phyloP scores from a whole-genome alignment of 2,329 filamentous ascomycete genomes.

The Celoporthe dispersa region DNA sequence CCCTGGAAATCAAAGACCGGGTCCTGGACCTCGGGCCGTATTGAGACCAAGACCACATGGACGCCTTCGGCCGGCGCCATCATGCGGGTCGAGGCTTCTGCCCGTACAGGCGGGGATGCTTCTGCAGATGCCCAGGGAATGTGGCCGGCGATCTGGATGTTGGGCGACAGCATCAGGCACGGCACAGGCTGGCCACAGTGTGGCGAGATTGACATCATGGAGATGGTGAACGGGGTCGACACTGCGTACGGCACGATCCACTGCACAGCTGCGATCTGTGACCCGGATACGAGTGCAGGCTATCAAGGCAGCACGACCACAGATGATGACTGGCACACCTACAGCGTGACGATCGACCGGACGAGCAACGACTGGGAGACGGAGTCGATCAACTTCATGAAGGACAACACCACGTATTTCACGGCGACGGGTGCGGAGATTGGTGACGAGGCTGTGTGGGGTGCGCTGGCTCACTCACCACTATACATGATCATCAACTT shows the following conservation, averaged over 20 bases:
- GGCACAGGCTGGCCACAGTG: slow-evolving; percentile 56
- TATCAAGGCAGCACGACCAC: slow-evolving; percentile 30
- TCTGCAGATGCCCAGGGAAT: slow-evolving; percentile 52
- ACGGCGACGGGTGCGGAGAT: slow-evolving; percentile 50
- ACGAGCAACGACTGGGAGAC: slow-evolving; percentile 48
- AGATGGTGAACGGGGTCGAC: slow-evolving; percentile 55
- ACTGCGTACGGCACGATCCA: slow-evolving; percentile 56
- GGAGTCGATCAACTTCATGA: slow-evolving; percentile 57
- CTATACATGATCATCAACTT: slow-evolving; percentile 60
- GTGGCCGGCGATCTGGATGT: slow-evolving; percentile 64
- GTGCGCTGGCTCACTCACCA: slow-evolving; percentile 52
- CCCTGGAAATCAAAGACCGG: slow-evolving; percentile 46
- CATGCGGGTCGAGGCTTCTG: slow-evolving; percentile 50
- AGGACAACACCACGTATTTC: slow-evolving; percentile 51
- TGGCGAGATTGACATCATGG: slow-evolving; percentile 63
- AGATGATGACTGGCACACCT: slow-evolving; percentile 51
- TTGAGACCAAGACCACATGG: slow-evolving; percentile 54
- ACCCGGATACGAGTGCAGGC: slow-evolving; percentile 47
- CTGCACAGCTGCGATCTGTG: slow-evolving; percentile 46
- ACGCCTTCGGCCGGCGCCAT: slow-evolving; percentile 51
- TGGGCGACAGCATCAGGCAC: slow-evolving; percentile 54
- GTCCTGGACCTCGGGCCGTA: slow-evolving; percentile 58
- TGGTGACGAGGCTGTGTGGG: slow-evolving; percentile 53
- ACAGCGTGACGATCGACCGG: slow-evolving; percentile 56
- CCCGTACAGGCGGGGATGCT: slow-evolving; percentile 52